A percentile compares a stretch with the other conserved stretches of the same genome.
Conservation (phyloP, 2,329 filamentous ascomycete genomes). For the Fusarium solani-melongenae region DNA sequence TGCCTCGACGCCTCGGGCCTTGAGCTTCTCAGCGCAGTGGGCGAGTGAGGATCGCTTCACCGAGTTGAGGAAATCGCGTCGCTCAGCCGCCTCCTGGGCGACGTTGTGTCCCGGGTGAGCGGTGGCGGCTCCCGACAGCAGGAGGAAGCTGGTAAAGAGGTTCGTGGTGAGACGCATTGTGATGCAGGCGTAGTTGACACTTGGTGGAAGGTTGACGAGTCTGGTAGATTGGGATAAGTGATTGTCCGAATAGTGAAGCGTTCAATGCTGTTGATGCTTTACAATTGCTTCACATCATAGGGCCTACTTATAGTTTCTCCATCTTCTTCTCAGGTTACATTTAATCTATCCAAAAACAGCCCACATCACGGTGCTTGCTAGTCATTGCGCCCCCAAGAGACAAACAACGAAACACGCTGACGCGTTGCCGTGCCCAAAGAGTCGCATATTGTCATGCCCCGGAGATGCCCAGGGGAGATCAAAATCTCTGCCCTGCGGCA, state of each 20-base stretch:
- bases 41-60: slow-evolving; percentile 54
- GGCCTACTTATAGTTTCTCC: neutral
- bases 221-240: neutral
- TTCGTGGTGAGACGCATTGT: slow-evolving; percentile 6
- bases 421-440: neutral
- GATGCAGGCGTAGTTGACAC: neutral
- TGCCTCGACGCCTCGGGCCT: slow-evolving; percentile 57
- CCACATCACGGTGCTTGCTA: neutral
- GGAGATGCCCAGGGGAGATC: neutral
- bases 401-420: neutral
- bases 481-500: neutral
- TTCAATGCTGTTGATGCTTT: neutral
- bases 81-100: slow-evolving; percentile 60
- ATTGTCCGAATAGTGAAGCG: neutral
- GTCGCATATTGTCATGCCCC: neutral
- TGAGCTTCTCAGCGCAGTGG: slow-evolving; percentile 60
- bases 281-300: neutral
- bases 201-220: neutral
- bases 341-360: neutral
- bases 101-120: slow-evolving; percentile 63
- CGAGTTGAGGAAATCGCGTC: slow-evolving; percentile 55
- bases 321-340: neutral
- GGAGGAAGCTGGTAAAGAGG: slow-evolving; percentile 21
- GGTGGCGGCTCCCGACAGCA: slow-evolving; percentile 26
- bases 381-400: neutral